phyloP scores from a whole-genome alignment of 345 rosid species.

The Brassica carinata region DNA sequence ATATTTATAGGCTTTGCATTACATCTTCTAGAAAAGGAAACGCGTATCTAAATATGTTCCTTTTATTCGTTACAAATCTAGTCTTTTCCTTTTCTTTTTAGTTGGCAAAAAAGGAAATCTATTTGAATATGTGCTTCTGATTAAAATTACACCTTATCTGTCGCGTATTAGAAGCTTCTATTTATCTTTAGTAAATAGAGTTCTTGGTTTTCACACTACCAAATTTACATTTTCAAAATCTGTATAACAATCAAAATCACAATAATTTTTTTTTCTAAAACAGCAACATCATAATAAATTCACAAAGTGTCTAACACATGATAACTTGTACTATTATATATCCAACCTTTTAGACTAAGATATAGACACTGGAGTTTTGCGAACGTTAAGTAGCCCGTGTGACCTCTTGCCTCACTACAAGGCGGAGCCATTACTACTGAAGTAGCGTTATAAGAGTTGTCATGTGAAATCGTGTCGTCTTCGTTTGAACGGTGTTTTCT shows the following conservation, averaged over 20 bases:
- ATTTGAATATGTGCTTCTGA: neutral
- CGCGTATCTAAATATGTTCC: slow-evolving; percentile 12
- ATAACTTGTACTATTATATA: too few species aligned
- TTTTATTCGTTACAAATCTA: neutral
- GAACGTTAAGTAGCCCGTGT: slow-evolving; percentile 12
- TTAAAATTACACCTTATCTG: neutral
- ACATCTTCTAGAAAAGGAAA: slow-evolving; percentile 6
- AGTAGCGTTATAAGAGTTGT: slow-evolving; percentile 35
- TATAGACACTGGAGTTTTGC: too few species aligned
- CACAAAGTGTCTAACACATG: neutral
- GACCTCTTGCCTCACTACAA: slow-evolving; percentile 77
- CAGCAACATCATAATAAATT: neutral
- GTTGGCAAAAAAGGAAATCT: neutral
- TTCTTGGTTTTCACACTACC: neutral
- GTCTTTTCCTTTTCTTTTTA: neutral
- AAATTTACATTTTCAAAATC: neutral
- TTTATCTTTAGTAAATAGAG: neutral
- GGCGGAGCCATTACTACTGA: slow-evolving; percentile 69
- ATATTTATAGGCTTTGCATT: neutral
- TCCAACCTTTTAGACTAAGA: too few species aligned
- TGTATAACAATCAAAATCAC: neutral
- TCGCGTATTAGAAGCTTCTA: neutral
- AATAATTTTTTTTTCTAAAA: neutral
- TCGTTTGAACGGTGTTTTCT: slow-evolving; percentile 61
- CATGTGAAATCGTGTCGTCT: slow-evolving; percentile 35